Evolutionary conservation across 2,329 filamentous ascomycete genomes (phyloP).

Genomic region (Harringtonia lauricola): DNA sequence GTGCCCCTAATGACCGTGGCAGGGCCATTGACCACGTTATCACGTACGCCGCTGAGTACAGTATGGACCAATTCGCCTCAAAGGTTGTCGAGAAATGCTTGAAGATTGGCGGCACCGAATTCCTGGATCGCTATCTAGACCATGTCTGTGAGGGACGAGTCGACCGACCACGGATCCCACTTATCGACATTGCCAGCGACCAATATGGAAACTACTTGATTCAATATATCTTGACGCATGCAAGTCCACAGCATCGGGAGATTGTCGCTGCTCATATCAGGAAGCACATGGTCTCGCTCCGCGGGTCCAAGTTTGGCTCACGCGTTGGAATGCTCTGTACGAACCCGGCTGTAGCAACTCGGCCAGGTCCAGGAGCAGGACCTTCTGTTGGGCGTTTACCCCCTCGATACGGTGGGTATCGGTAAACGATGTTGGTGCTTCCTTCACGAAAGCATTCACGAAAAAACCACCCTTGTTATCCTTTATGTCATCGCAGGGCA

Average conservation of each 20-base stretch:
- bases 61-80: slow-evolving; percentile 97
- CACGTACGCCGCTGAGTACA: slow-evolving; percentile 87
- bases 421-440: slow-evolving; percentile 15
- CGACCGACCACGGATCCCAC: slow-evolving; percentile 86
- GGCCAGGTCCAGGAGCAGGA: slow-evolving; percentile 73
- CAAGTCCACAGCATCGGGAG: slow-evolving; percentile 79
- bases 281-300: slow-evolving; percentile 98
- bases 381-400: slow-evolving; percentile 51
- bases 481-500: neutral
- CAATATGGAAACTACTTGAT: slow-evolving; percentile 98
- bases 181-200: slow-evolving; percentile 97
- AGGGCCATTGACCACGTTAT: slow-evolving; percentile 94
- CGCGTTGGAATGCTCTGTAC: slow-evolving; percentile 98
- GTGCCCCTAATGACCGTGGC: slow-evolving; percentile 79
- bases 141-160: slow-evolving; percentile 84
- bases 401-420: slow-evolving; percentile 49
- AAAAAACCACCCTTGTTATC: neutral
- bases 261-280: slow-evolving; percentile 88
- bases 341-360: slow-evolving; percentile 81
- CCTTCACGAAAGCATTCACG: neutral
- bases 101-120: slow-evolving; percentile 87
- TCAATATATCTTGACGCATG: slow-evolving; percentile 91
- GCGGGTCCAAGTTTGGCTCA: slow-evolving; percentile 96
- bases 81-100: slow-evolving; percentile 99
- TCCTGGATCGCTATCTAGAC: slow-evolving; percentile 84